Evolutionary conservation across 2,329 filamentous ascomycete genomes (phyloP), one percentile per base, ranked within the genome.

Genomic region (Penicillium sp.): DNA sequence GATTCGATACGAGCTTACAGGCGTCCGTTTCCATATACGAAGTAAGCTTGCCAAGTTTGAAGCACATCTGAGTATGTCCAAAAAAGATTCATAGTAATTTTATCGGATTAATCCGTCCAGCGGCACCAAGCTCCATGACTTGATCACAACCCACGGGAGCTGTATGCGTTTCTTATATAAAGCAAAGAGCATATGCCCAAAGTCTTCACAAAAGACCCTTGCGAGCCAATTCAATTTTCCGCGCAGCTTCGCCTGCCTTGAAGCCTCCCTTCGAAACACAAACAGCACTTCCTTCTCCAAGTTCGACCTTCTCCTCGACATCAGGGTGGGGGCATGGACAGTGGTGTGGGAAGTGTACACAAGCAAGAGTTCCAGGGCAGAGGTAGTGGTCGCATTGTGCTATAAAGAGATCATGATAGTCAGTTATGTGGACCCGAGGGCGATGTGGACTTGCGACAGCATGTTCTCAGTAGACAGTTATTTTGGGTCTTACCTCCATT

Each of bases 301-400:
- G 58, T 56, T 80, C 90, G 60, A 91, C 83, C 69, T 94, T 94
- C 62, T 93, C 89, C 68, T 93, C 86, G 58, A 88, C 79, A 9
- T 79, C 75, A 1, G 88, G 86, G 78, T 88, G 96, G 2, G 91
- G 82, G 76, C 94, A 99, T 29, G 94, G 94, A 75, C 94, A 99
- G 76, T 99, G 94, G 72, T 97, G 93, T 1, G 94, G 92, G 77
- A 96, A 94, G 72, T 95, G 88, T 7, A 99, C 94, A 78, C 94
- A 99, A 35, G 92, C 89, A 57, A 99, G 83, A 0, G 94, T 97
- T 61, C 91, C 90, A 2, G 94, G 92, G 71, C 94, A 99, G 52
- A 99, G 86, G 72, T 97, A 99, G 65, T 93, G 92, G 67, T 90
- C 85, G 80, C 94, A 99, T 66, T 86, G 82, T n/a, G 91, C 90